Conservation (phyloP, 257 asterid genomes). For the Fraxinus excelsior region DNA sequence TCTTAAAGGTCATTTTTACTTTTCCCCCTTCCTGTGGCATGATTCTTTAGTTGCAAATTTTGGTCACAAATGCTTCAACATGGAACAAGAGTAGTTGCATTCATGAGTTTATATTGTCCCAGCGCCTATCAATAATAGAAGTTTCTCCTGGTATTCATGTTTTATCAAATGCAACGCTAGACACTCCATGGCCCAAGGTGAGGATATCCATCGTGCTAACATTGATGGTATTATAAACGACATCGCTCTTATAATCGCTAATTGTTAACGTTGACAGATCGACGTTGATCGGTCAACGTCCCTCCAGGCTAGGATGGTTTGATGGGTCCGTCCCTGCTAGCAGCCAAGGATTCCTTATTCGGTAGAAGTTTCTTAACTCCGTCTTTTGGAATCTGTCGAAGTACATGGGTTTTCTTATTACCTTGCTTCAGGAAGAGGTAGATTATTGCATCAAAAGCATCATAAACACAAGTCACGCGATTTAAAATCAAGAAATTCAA, state of each 20-base stretch:
- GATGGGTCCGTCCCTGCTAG: no score
- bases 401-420: slow-evolving; percentile 68
- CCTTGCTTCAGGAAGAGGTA: slow-evolving; percentile 58
- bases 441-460: not conserved
- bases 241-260: no score
- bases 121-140: slow-evolving; percentile 26
- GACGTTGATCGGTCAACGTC: no score
- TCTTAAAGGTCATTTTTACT: slow-evolving; percentile 40
- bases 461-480: not conserved
- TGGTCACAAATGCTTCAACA: not conserved
- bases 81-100: not conserved
- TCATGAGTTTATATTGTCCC: not conserved
- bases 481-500: slow-evolving; percentile 6
- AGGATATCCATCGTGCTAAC: not conserved
- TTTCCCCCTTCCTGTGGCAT: not conserved
- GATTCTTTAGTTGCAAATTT: not conserved
- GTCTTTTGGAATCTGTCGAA: slow-evolving; percentile 86
- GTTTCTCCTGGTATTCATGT: slow-evolving; percentile 64
- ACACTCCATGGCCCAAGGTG: slow-evolving; percentile 93
- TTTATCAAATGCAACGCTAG: slow-evolving; percentile 72
- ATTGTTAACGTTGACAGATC: no score
- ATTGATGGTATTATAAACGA: no score
- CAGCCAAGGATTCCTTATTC: slow-evolving; percentile 73
- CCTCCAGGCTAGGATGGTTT: no score
- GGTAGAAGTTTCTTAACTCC: slow-evolving; percentile 62